Evolutionary conservation across 2,329 filamentous ascomycete species (phyloP).

Genomic region (Aspergillus luchuensis): DNA sequence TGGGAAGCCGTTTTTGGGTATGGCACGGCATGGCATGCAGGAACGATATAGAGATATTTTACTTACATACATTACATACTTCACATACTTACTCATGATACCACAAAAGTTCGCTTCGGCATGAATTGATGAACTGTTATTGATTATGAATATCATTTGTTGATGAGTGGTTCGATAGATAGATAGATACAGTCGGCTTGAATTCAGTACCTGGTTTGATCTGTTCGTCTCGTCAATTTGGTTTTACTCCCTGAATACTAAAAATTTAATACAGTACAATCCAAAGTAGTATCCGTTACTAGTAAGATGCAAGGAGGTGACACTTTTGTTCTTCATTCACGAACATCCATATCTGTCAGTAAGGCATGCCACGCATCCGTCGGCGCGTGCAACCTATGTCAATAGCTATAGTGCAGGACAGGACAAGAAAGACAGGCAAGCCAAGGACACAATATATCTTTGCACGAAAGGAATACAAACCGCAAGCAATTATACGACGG

Average conservation of each 20-base stretch:
- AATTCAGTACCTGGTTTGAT: neutral
- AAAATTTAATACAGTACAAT: no score
- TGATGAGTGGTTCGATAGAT: neutral
- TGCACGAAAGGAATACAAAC: neutral
- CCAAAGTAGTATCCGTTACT: neutral
- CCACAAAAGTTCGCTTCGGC: conserved; percentile 25
- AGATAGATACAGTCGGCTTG: neutral
- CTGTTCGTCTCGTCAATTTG: no score
- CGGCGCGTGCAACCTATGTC: no score
- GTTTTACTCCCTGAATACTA: no score
- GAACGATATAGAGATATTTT: neutral
- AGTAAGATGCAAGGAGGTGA: neutral
- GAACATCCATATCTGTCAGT: neutral
- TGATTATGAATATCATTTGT: neutral
- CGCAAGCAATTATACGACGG: neutral
- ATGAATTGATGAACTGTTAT: conserved; percentile 28
- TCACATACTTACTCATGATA: conserved; percentile 22
- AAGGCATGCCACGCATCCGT: neutral
- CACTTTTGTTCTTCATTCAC: neutral
- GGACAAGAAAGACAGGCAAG: neutral
- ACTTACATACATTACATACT: neutral
- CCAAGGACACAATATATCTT: neutral
- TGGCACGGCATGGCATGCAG: neutral
- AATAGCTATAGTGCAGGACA: neutral
- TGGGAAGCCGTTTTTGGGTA: neutral